Base-by-base conservation (phyloP, 331 rosid genomes). In the Telfairia occidentalis region DNA sequence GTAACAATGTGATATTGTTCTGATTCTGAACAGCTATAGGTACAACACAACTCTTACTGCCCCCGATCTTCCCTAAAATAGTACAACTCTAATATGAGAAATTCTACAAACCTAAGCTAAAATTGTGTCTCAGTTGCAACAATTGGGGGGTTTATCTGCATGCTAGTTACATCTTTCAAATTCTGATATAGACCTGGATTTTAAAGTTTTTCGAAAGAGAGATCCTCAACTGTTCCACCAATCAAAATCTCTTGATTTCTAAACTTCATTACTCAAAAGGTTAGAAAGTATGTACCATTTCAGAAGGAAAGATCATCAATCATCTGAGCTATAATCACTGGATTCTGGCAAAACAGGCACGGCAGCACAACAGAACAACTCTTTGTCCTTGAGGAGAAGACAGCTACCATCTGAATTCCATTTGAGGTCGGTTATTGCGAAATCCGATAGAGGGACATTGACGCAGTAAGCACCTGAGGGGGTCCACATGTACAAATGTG, bases 361-460 rank as follows among this genome's bases (percentile, higher is more conserved):
- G n/a, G 90, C 91, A 69, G 92, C 96, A 38, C 98, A 94, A 76
- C 98, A 94, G 77, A 91, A 94, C 11, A 90, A 83, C 63, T 94
- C 98, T 77, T 91, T 94, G 80, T 94, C 97, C 89, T 91, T 94
- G 1, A 94, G 91, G 80, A 94, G 85, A 55, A 94, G 85, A 78
- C 98, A 91, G 81, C 98, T 88, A 34, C 98, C 98, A 86, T 91
- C 91, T 2, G 88, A 87, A 85, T 91, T 94, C 98, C 98, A 94
- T 80, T 91, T 94, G 72, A 94, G 88, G 83, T 94, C 97, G 2
- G 85, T 82, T 61, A 87, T 83, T 42, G 81, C 77, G 75, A 88
- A 87, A 71, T 87, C 95, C 3, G 89, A 87, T 18, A 80, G 85
- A 0, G 98, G 98, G 73, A 83, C 85, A 42, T 88, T 84, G 59